Evolutionary conservation across 257 asterid genomes (phyloP).

Genomic region (Hygrophila difformis): DNA sequence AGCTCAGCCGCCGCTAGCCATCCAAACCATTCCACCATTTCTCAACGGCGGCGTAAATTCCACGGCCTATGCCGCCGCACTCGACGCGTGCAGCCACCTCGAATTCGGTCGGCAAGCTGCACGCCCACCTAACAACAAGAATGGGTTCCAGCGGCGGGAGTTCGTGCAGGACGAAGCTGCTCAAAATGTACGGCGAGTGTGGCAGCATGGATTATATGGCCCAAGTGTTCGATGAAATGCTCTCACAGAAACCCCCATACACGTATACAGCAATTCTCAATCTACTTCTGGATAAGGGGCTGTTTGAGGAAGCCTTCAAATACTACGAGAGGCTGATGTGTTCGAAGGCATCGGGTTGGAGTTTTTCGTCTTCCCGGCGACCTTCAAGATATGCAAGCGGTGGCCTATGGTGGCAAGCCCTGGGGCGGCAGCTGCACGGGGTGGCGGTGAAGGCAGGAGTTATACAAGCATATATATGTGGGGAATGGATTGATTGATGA

Average conservation of each 20-base stretch:
- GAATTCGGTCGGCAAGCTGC: conserved; percentile 46
- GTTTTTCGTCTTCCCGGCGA: conserved; percentile 59
- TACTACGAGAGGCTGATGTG: conserved; percentile 31
- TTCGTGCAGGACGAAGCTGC: conserved; percentile 52
- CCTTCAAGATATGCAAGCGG: conserved; percentile 55
- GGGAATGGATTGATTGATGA: conserved; percentile 72
- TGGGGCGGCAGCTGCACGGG: conserved; percentile 71
- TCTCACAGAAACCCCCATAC: conserved; percentile 43
- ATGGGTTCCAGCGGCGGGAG: conserved; percentile 49
- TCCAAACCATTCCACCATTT: conserved; percentile 11
- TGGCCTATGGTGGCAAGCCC: conserved; percentile 49
- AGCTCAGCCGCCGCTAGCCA: too few species aligned
- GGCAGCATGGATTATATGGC: conserved; percentile 27
- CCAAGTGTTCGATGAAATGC: conserved; percentile 54
- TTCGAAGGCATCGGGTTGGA: conserved; percentile 53
- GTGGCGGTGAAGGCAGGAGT: conserved; percentile 40
- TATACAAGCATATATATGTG: conserved; percentile 43
- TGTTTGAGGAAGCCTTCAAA: conserved; percentile 33
- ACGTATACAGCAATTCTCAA: conserved; percentile 42
- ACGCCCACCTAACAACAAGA: conserved; percentile 55
- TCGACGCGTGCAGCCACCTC: conserved; percentile 44
- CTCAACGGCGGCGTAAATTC: conserved; percentile 28
- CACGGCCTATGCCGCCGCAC: conserved; percentile 40
- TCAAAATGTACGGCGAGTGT: conserved; percentile 44
- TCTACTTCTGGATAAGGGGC: conserved; percentile 32